Evolutionary conservation across 257 asterid species (phyloP), one percentile per base, ranked within the genome.

Genomic region (Asclepias syriaca): DNA sequence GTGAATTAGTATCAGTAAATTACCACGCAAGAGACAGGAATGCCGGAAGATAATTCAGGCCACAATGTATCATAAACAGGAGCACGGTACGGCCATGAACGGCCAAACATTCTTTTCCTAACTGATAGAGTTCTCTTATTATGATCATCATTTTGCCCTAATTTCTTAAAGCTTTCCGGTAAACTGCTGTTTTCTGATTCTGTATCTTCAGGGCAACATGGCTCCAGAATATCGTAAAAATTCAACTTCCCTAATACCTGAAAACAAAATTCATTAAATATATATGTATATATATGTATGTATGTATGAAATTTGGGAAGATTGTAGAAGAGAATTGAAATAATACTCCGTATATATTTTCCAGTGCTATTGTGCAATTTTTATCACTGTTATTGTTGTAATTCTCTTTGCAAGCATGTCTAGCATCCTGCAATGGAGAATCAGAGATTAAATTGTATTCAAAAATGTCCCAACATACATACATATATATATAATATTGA

Each of bases 81-180:
- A 24, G 90, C 90, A 43, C 85, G 87, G 37, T 77, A 84, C 27
- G 93, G 93, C 93, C 93, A 84, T 22, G 90, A 86, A 21, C 90
- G 90, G 0, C 93, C 93, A 32, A 78, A 85, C 66, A 85, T 81
- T 58, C 93, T 75, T 78, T 77, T 87, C 60, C 93, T 79, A 34
- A 87, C 90, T 19, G 87, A 57, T 22, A 83, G 76, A 39, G 87
- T 85, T 80, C 78, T 87, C 29, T 43, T 9, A 43, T 29, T 29
- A 29, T 2, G 34, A 29, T 43, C 48, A 43, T 84, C 86, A 3
- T 80, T 82, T 58, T 19, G 40, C 24, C 93, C 93, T 2, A 87
- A 77, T 75, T 78, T 75, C 68, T 80, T 74, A 71, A 87, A 87
- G 78, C 93, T 87, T 51, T 66, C 56, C 51, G 93, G 90, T 37